These are phyloP conservation scores for Ammopiptanthus mongolicus DNA, from an alignment of 306 rosid species.

Conservation along the genomic window DNA sequence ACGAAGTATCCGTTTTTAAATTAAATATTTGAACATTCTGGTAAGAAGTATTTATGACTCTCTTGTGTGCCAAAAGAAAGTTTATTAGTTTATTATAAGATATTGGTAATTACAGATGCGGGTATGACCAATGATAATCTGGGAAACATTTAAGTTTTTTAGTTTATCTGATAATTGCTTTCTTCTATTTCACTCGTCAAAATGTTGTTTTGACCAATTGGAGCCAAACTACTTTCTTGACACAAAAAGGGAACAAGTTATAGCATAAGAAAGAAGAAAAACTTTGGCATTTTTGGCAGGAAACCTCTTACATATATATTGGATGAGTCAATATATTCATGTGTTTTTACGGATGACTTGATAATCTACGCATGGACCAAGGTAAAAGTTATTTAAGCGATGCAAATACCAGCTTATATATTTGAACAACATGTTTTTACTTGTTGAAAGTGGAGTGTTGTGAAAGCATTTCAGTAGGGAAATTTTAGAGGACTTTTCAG, in stretches of 20 bases:
- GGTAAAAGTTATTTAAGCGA: not conserved
- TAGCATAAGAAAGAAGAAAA: not conserved
- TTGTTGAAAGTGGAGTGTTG: too few species aligned
- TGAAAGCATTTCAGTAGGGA: too few species aligned
- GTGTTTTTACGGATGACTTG: not conserved
- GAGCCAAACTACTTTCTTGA: not conserved
- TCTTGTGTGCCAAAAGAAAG: not conserved
- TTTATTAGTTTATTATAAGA: not conserved
- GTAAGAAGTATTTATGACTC: not conserved
- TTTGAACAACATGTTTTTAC: too few species aligned
- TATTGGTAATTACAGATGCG: constrained; percentile 21
- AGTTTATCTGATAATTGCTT: constrained; percentile 34
- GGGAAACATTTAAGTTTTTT: constrained; percentile 4
- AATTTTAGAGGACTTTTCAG: too few species aligned
- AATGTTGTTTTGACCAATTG: constrained; percentile 33
- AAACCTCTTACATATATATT: not conserved
- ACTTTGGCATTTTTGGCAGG: not conserved
- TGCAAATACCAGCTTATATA: too few species aligned
- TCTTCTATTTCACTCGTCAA: constrained; percentile 31
- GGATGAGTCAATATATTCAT: not conserved
- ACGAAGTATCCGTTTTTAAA: not conserved
- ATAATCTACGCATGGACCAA: not conserved
- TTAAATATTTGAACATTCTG: not conserved
- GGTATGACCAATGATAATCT: constrained; percentile 29
- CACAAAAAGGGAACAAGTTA: not conserved